Evolutionary conservation across 345 rosid species (phyloP).

Genomic region (Aegle marmelos): DNA sequence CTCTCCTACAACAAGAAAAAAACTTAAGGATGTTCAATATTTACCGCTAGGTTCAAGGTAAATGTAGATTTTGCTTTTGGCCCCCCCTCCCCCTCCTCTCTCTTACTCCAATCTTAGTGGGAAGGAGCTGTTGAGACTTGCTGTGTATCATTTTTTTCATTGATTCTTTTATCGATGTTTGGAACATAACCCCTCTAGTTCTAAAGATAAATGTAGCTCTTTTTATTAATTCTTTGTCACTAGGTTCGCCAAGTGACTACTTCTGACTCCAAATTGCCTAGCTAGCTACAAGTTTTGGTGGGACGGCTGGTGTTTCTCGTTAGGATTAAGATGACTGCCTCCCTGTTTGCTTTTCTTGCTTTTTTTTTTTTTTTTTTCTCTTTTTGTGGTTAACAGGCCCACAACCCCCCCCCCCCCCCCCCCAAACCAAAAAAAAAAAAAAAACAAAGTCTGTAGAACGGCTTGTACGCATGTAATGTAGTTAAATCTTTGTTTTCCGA

Average conservation of each 20-base stretch:
- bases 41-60: conserved; percentile 48
- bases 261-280: conserved; percentile 12
- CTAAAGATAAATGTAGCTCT: conserved; percentile 23
- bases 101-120: conserved; percentile 32
- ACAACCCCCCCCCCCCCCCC: too few species aligned
- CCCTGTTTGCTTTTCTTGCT: neutral
- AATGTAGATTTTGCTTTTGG: conserved; percentile 27
- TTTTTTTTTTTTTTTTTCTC: neutral
- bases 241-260: conserved; percentile 20
- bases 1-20: conserved; percentile 35
- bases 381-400: neutral
- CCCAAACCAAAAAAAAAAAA: neutral
- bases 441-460: neutral
- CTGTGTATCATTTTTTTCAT: conserved; percentile 47
- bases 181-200: conserved; percentile 17
- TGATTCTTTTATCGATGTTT: conserved; percentile 44
- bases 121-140: conserved; percentile 50
- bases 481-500: neutral
- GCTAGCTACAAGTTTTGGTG: neutral
- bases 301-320: neutral
- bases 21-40: conserved; percentile 44
- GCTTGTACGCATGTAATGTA: neutral
- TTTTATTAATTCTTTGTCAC: conserved; percentile 20
- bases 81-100: too few species aligned
- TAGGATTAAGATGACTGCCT: neutral